Base-by-base conservation (phyloP, 1,284 basidiomycete species). In the Ceratobasidium sp. region DNA sequence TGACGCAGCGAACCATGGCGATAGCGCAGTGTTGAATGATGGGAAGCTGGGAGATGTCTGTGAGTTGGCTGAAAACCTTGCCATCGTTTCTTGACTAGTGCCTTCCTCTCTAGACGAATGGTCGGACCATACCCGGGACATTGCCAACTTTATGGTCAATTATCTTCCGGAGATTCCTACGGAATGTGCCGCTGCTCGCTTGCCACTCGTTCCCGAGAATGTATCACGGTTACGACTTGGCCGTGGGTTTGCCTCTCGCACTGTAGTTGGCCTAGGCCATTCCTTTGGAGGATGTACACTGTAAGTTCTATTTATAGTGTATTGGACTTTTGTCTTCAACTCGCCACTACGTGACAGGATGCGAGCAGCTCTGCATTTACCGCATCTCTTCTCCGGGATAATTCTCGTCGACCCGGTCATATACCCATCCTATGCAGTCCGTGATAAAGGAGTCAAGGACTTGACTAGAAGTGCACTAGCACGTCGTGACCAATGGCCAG, bases 331-430 rank as follows among this genome's bases (percentile, higher is more conserved):
- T 65, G 18, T 79, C 77, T 35, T 81, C 70, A 52, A 79, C 33
- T 78, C 41, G 59, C 81, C 4, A 46, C 20, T 46, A 50, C n/a
- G n/a, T n/a, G 38, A 77, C 38, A 92, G 91, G 55, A 82, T 87
- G 5, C 88, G 92, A 33, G 91, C 91, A 0, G 91, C 93, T 0
- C 81, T 91, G 20, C 87, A 88, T 14, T 84, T 87, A 73, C 94
- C 96, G 0, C 85, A 86, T 0, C 85, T 97, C 10, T 95, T 96
- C 84, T 87, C 90, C 20, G 89, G 89, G 0, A 84, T 97, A 46
- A 86, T 96, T 62, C 88, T 97, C 12, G 85, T 97, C 35, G 96
- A 98, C 83, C 95, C 97, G 0, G 88, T 94, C 75, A 89, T 95
- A 50, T 80, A 86, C 3, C 85, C 85, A 1, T 52, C 80, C 78